Conservation (phyloP, 2,329 filamentous ascomycete genomes). For the Fusarium napiforme region DNA sequence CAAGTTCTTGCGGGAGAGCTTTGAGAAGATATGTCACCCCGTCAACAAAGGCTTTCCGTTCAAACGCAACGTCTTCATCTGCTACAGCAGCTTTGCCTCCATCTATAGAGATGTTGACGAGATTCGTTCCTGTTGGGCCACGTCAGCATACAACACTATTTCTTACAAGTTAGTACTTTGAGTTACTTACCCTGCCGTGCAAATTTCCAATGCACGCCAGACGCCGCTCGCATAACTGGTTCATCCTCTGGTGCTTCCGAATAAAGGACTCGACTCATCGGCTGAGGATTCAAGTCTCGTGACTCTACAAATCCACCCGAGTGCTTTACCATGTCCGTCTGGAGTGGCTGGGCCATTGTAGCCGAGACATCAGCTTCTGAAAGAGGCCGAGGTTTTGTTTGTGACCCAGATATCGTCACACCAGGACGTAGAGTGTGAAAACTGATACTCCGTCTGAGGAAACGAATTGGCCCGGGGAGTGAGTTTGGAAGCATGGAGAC, state of each 20-base stretch:
- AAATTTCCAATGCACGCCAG: constrained; percentile 49
- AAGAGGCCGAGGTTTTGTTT: constrained; percentile 30
- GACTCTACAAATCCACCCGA: constrained; percentile 7
- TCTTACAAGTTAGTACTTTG: neutral
- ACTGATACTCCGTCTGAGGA: constrained; percentile 56
- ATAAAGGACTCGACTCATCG: constrained; percentile 43
- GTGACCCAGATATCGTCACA: constrained; percentile 20
- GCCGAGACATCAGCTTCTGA: constrained; percentile 35
- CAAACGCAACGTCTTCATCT: constrained; percentile 47
- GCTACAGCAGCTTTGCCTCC: constrained; percentile 40
- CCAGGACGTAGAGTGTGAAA: constrained; percentile 42
- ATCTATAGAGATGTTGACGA: constrained; percentile 45
- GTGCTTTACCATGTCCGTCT: constrained; percentile 27
- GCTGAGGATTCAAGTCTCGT: constrained; percentile 16
- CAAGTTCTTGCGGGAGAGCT: constrained; percentile 68
- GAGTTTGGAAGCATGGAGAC: constrained; percentile 65
- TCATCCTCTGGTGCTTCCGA: constrained; percentile 38
- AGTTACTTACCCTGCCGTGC: constrained; percentile 47
- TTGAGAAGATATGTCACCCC: constrained; percentile 72
- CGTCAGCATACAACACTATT: neutral
- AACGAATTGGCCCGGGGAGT: constrained; percentile 62
- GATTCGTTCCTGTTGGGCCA: constrained; percentile 38
- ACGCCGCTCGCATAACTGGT: constrained; percentile 41
- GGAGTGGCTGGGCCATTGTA: constrained; percentile 17
- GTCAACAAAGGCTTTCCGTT: constrained; percentile 72